Conservation (phyloP, 2,329 filamentous ascomycete species). For the Penicillium sp. region DNA sequence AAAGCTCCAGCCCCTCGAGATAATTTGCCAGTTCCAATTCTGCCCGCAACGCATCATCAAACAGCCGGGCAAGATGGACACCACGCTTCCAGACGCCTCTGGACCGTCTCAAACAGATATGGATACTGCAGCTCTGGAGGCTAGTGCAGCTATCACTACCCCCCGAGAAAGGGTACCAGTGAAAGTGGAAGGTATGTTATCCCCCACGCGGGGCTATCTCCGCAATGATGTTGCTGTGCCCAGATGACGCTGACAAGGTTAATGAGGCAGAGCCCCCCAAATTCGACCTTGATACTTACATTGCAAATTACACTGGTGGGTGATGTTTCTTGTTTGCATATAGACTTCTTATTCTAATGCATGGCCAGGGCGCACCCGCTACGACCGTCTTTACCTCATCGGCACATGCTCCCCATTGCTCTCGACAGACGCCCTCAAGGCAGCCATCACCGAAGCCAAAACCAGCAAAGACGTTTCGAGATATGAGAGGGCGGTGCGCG, state of each 20-base stretch:
- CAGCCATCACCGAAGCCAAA: constrained; percentile 74
- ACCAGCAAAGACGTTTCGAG: constrained; percentile 67
- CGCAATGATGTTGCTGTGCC: background rate
- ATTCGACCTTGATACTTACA: constrained; percentile 87
- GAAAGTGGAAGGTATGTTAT: constrained; percentile 32
- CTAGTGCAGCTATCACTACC: background rate
- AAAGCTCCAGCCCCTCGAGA: background rate
- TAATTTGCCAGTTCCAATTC: background rate
- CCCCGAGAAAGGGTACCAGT: constrained; percentile 12
- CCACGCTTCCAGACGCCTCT: constrained; percentile 26
- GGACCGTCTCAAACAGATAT: constrained; percentile 17
- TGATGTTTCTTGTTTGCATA: background rate
- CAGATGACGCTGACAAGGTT: background rate
- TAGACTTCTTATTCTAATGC: constrained; percentile 1
- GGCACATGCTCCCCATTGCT: constrained; percentile 74
- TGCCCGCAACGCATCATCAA: background rate
- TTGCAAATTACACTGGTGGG: constrained; percentile 79
- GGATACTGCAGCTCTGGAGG: background rate
- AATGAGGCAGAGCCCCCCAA: constrained; percentile 66
- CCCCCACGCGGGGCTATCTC: constrained; percentile 4
- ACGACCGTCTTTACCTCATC: constrained; percentile 77
- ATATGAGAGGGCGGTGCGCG: constrained; percentile 68
- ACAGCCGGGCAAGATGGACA: constrained; percentile 24
- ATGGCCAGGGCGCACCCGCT: constrained; percentile 68
- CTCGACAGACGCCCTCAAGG: constrained; percentile 73